phyloP scores from a whole-genome alignment of 192 early-diverging fungal species.

The Mortierella antarctica region DNA sequence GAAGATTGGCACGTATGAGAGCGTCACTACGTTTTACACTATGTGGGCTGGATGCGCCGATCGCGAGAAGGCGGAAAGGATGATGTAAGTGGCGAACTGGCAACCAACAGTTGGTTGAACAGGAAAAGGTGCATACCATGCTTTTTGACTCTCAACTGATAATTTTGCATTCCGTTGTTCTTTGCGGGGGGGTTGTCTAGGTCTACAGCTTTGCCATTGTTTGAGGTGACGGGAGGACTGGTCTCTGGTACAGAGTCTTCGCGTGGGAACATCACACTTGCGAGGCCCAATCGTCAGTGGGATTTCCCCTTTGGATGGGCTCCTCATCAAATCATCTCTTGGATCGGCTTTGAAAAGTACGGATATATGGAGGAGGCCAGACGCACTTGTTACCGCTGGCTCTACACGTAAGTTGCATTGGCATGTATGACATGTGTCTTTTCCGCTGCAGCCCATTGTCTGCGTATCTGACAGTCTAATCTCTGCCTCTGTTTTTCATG shows the following conservation, averaged over 20 bases:
- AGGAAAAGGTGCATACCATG: no score
- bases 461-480: no score
- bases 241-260: constrained; percentile 94
- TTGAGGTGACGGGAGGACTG: constrained; percentile 92
- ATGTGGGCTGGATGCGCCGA: constrained; percentile 92
- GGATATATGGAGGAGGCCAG: constrained; percentile 77
- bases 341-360: constrained; percentile 91
- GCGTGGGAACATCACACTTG: constrained; percentile 81
- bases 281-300: constrained; percentile 96
- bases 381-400: constrained; percentile 94
- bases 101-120: no score
- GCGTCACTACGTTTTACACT: constrained; percentile 91
- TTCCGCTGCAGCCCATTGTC: background rate
- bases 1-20: constrained; percentile 84
- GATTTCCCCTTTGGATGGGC: constrained; percentile 96
- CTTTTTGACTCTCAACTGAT: no score
- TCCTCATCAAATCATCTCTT: constrained; percentile 99
- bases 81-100: constrained; percentile 61
- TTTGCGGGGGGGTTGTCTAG: background rate
- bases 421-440: background rate
- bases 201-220: constrained; percentile 69
- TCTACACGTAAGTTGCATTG: constrained; percentile 75
- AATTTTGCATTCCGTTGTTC: background rate
- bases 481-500: background rate
- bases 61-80: constrained; percentile 77